Base-by-base conservation (phyloP, 768 basidiomycete species). In the Russula sp. region DNA sequence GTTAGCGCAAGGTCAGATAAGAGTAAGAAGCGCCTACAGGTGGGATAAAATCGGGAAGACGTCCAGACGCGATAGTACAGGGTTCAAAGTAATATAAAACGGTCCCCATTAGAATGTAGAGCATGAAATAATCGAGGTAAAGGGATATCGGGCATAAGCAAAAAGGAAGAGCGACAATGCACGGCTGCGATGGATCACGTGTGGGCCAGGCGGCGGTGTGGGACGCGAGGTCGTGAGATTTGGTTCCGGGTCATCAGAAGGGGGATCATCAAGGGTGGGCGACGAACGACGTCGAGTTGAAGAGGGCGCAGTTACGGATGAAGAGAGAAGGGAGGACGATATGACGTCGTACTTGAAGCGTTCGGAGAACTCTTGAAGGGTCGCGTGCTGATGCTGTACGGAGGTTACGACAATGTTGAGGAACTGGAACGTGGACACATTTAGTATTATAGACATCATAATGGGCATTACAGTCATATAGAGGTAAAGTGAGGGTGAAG, bases 281-380 rank as follows among this genome's bases (percentile, higher is more conserved):
- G 48, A 61, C 40, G 59, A 66, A 48, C 60, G 59, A 30, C 64
- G 59, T 44, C 61, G 63, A 28, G 30, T 50, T 30, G 68, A 67
- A 22, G 68, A 64, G 22, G 67, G 40, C 0, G 64, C 16, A 2
- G 57, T 36, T 24, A 68, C 46, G 8, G 68, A 68, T 24, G 68
- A 64, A 22, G 68, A 67, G 28, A 69, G 66, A 26, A 69, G 67
- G 20, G 68, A 60, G 18, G 68, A 69, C 16, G 68, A 69, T 40
- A 69, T 69, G 42, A 69, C 60, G 18, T 67, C 68, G 48, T 69
- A 69, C 58, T 69, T 67, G 48, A 69, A 69, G n/a, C 57, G 59
- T 42, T 69, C 68, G 16, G 66, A 59, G 56, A 69, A 68, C 44
- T 67, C 60, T 18, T 49, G 66, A 22, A 59, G 28, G 36, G 59